Evolutionary conservation across 768 basidiomycete species (phyloP).

Genomic region (Panaeolus cyanescens): DNA sequence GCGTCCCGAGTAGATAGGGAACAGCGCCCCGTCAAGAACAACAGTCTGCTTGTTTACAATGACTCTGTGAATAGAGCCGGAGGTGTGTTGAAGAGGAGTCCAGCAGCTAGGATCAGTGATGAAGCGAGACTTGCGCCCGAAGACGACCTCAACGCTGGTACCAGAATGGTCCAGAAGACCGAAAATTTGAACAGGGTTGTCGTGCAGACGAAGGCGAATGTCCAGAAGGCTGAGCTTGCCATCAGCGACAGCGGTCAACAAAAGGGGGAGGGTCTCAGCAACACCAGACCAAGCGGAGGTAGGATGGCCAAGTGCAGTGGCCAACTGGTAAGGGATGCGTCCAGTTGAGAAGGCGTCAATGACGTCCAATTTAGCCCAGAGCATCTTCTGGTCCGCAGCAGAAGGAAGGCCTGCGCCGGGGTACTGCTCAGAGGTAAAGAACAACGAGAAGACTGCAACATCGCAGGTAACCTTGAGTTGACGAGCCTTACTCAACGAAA

Average conservation of each 20-base stretch:
- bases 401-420: conserved; percentile 70
- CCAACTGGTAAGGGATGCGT: conserved; percentile 76
- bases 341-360: conserved; percentile 95
- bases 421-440: conserved; percentile 81
- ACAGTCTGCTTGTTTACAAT: conserved; percentile 87
- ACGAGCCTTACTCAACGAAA: conserved; percentile 93
- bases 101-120: conserved; percentile 53
- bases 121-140: conserved; percentile 73
- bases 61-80: conserved; percentile 86
- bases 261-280: conserved; percentile 83
- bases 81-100: conserved; percentile 77
- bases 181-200: conserved; percentile 93
- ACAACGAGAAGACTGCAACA: conserved; percentile 88
- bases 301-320: conserved; percentile 57
- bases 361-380: conserved; percentile 83
- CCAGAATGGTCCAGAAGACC: conserved; percentile 83
- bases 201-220: conserved; percentile 80
- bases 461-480: conserved; percentile 95
- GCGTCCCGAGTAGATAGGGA: conserved; percentile 59
- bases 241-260: conserved; percentile 83
- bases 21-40: conserved; percentile 82
- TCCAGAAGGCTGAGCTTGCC: conserved; percentile 82
- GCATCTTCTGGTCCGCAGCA: conserved; percentile 70
- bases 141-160: conserved; percentile 90
- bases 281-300: conserved; percentile 77